These are phyloP conservation scores for Trichaptum fuscoviolaceum DNA, from an alignment of 768 basidiomycete species.

Conservation along the genomic window DNA sequence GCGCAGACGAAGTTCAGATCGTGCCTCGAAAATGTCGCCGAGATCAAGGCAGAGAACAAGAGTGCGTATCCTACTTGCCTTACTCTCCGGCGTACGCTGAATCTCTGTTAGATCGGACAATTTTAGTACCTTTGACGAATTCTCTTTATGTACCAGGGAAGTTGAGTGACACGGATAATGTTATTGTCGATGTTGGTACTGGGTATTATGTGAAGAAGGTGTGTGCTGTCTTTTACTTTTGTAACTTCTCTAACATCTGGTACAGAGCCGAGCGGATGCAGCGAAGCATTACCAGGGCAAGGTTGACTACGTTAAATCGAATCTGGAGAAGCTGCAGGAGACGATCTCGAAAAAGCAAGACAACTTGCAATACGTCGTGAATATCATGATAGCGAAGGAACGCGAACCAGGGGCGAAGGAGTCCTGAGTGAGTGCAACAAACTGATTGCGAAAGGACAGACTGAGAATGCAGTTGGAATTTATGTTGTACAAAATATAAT, in stretches of 20 bases:
- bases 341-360: constrained; percentile 91
- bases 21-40: constrained; percentile 75
- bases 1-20: constrained; percentile 90
- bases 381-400: constrained; percentile 65
- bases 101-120: constrained; percentile 57
- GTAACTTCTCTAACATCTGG: background rate
- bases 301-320: constrained; percentile 73
- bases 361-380: constrained; percentile 70
- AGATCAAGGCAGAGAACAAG: constrained; percentile 68
- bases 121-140: constrained; percentile 89
- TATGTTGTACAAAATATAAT: too few species aligned
- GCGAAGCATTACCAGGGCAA: constrained; percentile 76
- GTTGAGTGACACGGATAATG: constrained; percentile 74
- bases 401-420: constrained; percentile 17
- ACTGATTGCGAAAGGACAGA: too few species aligned
- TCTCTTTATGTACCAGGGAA: constrained; percentile 95
- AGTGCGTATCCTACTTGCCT: constrained; percentile 28
- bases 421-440: background rate
- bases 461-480: too few species aligned
- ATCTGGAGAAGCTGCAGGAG: constrained; percentile 82
- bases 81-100: background rate
- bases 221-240: constrained; percentile 13
- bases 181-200: constrained; percentile 93
- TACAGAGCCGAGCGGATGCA: constrained; percentile 76
- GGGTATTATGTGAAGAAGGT: constrained; percentile 98